Percentiles rank a stretch among this genome's conserved stretches.
Evolutionary conservation across 805 yeast species (phyloP).

Genomic region (Yamadazyma akitaensis): DNA sequence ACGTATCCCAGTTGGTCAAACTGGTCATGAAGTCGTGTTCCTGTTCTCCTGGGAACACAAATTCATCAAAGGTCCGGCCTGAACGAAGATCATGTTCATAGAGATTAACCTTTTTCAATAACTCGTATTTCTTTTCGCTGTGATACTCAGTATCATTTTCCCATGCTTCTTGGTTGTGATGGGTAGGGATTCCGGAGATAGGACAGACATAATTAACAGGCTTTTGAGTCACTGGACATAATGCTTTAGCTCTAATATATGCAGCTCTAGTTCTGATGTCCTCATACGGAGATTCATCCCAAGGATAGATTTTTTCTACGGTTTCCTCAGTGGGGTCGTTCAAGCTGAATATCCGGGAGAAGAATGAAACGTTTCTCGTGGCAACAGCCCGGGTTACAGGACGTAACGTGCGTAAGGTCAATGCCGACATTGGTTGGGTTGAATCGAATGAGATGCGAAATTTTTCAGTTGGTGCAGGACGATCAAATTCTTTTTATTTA

Average conservation of each 20-base stretch:
- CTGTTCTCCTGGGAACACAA: constrained; percentile 84
- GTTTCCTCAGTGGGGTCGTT: constrained; percentile 28
- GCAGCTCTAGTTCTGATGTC: constrained; percentile 91
- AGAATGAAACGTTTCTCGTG: constrained; percentile 30
- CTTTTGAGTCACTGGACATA: constrained; percentile 84
- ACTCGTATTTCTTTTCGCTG: constrained; percentile 58
- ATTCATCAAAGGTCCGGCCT: constrained; percentile 93
- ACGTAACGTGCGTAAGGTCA: constrained; percentile 1
- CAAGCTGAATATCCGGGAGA: constrained; percentile 36
- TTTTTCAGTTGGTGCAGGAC: not conserved
- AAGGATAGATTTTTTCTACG: constrained; percentile 42
- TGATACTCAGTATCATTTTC: constrained; percentile 74
- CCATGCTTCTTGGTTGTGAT: constrained; percentile 89
- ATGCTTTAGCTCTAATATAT: constrained; percentile 78
- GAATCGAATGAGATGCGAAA: not conserved
- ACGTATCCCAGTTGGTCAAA: constrained; percentile 86
- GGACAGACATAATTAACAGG: constrained; percentile 89
- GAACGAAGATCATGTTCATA: constrained; percentile 94
- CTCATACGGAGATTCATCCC: constrained; percentile 91
- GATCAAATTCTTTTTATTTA: not conserved
- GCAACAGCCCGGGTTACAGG: not conserved
- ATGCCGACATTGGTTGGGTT: not conserved
- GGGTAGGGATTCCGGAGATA: constrained; percentile 93
- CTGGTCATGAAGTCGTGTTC: constrained; percentile 73
- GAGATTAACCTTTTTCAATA: constrained; percentile 80